Base-by-base conservation (phyloP, 305 asterid species). In the Fraxinus albicans region DNA sequence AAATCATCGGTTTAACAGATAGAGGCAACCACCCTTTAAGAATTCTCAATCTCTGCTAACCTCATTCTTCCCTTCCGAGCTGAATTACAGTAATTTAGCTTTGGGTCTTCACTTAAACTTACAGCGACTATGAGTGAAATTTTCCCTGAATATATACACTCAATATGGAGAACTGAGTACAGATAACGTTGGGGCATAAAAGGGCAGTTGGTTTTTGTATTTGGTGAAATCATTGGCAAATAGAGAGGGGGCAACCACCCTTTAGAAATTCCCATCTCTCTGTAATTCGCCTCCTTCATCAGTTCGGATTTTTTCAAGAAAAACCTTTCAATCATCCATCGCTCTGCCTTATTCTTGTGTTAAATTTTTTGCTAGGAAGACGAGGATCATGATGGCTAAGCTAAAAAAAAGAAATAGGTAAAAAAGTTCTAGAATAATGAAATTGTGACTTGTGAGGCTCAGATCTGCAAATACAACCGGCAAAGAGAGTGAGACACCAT, bases 191-290 rank as follows among this genome's bases (percentile, higher is more conserved):
- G 19, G 27, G 50, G 60, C 10, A 80, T 27, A 17, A 69, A 83
- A 73, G 81, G 85, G 83, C 27, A 78, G 85, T 86, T 83, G 58
- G 21, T 47, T 38, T 76, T 33, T 29, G 12, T 19, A 1, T 1
- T 9, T 4, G 6, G 1, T 19, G 83, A 82, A 77, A 83, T 86
- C 89, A 86, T 42, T 29, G 83, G 81, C 85, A 27, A 77, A 72
- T 35, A 73, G 85, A 80, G 86, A 83, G 72, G 79, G 79, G 85
- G 85, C 86, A 86, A 83, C 89, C 83, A 79, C 86, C 86, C 89
- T 79, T 73, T 19, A 35, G 2, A 78, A 75, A 36, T 77, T 74
- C 88, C 81, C 81, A 73, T 77, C 86, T 80, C 88, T 63, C 83
- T 31, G 69, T 50, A 35, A 35, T 36, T 10, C 2, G 69, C 83